phyloP scores from a whole-genome alignment of 208 protist genomes.

The Willaertia magna region DNA sequence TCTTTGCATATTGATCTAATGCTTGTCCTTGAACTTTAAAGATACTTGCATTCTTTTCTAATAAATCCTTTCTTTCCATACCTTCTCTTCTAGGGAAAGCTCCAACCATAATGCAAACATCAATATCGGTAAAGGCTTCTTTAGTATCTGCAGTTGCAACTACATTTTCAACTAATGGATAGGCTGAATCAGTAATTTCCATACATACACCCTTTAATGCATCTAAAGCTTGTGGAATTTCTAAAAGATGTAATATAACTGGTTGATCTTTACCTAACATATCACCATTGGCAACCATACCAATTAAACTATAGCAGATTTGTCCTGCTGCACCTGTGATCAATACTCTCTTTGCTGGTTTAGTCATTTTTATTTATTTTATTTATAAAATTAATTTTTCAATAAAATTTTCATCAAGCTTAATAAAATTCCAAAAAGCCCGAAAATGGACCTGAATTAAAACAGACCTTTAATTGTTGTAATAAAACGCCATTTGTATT shows the following conservation, averaged over 20 bases:
- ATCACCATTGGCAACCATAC: constrained; percentile 70
- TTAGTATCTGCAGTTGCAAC: constrained; percentile 50
- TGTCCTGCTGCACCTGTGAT: constrained; percentile 89
- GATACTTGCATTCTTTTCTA: constrained; percentile 80
- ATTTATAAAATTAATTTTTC: no score
- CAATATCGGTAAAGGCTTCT: constrained; percentile 60
- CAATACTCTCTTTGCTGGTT: constrained; percentile 41
- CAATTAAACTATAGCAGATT: constrained; percentile 79
- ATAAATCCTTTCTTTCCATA: constrained; percentile 89
- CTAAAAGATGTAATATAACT: constrained; percentile 74
- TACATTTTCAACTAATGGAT: constrained; percentile 61
- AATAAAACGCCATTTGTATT: no score
- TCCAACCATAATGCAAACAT: constrained; percentile 66
- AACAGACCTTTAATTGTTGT: no score
- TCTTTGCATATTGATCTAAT: constrained; percentile 61
- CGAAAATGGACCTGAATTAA: no score
- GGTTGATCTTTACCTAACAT: constrained; percentile 69
- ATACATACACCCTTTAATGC: constrained; percentile 64
- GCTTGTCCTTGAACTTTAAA: constrained; percentile 78
- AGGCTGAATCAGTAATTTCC: constrained; percentile 80
- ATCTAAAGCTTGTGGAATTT: constrained; percentile 54
- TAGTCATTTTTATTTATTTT: no score
- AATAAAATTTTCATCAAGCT: no score
- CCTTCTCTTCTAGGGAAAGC: constrained; percentile 69
- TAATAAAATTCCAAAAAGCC: no score